Evolutionary conservation across 495 filamentous ascomycete genomes (phyloP), one percentile per base, ranked within the genome.

Genomic region (Podospora conica): DNA sequence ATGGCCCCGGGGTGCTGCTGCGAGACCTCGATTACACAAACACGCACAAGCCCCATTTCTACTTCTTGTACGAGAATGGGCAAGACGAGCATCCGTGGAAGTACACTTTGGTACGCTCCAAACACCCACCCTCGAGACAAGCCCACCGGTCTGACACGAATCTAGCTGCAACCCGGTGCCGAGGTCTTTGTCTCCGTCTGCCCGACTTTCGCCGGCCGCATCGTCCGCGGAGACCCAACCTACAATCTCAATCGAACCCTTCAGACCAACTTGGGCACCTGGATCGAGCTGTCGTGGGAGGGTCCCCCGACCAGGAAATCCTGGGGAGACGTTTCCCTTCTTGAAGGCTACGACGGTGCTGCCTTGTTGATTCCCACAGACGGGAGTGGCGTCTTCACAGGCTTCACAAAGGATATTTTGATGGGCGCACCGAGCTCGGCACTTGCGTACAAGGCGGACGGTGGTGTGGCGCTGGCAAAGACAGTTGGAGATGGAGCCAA

Each of bases 301-400:
- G 62, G 64, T 21, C 66, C 64, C 22, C 58, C 67, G n/a, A 54
- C 58, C 22, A 18, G 54, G n/a, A 67, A 66, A 55, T 76, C 77
- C 0, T 78, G 76, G 69, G 78, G 78, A 3, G 77, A 80, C 57
- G 69, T 80, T 23, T 72, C 68, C 5, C 65, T 79, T 3, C 70
- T 79, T 53, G 76, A 79, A 57, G 78, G 78, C 1, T 79, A 76
- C 65, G 78, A 80, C 67, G 78, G 78, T 0, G 76, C 74, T 4
- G 78, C 75, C 4, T 65, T 72, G 12, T 73, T 79, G 28, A 58
- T 63, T 10, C 27, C 71, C 7, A 79, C 75, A 8, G 77, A 79
- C 61, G 77, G 78, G 21, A 71, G 71, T 48, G 61, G 64, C 3
- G 54, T 66, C 5, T 61, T 55, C 10, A 73, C 71, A n/a, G 76